Evolutionary conservation across 1,284 basidiomycete species (phyloP).

Genomic region (Cryptococcus neoformans): DNA sequence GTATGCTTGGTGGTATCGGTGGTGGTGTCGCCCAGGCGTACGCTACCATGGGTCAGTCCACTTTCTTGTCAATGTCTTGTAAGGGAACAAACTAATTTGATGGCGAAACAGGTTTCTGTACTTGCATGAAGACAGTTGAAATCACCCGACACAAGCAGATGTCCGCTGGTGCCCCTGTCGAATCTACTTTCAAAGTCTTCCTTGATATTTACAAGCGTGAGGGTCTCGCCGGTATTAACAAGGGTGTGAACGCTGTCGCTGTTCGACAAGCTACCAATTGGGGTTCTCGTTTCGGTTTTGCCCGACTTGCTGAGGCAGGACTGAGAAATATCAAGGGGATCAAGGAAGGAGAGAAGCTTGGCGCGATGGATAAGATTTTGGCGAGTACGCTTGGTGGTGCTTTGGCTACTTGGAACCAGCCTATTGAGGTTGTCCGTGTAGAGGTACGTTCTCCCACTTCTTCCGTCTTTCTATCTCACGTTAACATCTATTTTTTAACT

Average conservation of each 20-base stretch:
- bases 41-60: conserved; percentile 89
- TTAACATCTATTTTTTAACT: background rate
- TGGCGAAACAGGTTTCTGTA: conserved; percentile 76
- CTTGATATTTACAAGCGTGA: conserved; percentile 90
- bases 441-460: conserved; percentile 29
- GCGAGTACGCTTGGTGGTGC: conserved; percentile 91
- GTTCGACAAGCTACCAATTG: conserved; percentile 98
- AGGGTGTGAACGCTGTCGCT: conserved; percentile 98
- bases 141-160: conserved; percentile 97
- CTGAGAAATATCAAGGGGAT: conserved; percentile 66
- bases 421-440: conserved; percentile 69
- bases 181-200: conserved; percentile 93
- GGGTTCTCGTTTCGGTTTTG: conserved; percentile 99
- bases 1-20: conserved; percentile 93
- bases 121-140: conserved; percentile 97
- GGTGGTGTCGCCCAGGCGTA: conserved; percentile 98
- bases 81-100: background rate
- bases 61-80: background rate
- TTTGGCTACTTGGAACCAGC: conserved; percentile 98
- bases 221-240: conserved; percentile 96
- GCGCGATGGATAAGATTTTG: conserved; percentile 80
- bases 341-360: conserved; percentile 67
- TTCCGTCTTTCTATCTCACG: background rate
- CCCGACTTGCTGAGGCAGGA: conserved; percentile 80
- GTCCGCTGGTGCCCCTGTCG: conserved; percentile 82